Evolutionary conservation across 2,329 filamentous ascomycete species (phyloP).

Genomic region (Beauveria medogensis): DNA sequence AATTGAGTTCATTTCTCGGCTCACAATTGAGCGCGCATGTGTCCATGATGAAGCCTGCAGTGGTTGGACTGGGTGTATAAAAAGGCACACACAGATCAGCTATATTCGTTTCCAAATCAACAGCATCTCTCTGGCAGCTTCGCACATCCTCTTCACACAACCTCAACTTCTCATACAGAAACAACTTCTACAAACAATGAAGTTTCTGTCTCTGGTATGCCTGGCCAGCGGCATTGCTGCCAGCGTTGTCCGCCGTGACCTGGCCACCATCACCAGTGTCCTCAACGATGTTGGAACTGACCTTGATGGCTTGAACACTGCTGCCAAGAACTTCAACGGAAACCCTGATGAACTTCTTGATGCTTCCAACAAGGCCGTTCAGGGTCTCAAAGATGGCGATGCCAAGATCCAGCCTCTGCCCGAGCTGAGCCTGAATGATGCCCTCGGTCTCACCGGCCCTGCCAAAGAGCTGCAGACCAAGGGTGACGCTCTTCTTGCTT

Average conservation of each 20-base stretch:
- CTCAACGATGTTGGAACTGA: conserved; percentile 7
- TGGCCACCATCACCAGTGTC: conserved; percentile 12
- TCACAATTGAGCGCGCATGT: neutral
- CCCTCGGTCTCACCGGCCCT: conserved; percentile 14
- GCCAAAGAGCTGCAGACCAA: conserved; percentile 19
- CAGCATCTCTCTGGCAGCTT: neutral
- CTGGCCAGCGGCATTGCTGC: neutral
- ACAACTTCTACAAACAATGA: neutral
- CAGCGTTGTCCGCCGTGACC: conserved; percentile 12
- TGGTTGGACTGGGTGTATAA: neutral
- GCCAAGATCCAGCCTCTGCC: conserved; percentile 12
- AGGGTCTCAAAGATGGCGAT: conserved; percentile 15
- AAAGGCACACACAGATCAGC: neutral
- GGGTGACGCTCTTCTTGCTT: conserved; percentile 17
- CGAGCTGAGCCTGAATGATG: conserved; percentile 13
- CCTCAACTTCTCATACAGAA: neutral
- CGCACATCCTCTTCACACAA: neutral
- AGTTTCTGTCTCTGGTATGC: neutral
- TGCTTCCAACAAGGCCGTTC: conserved; percentile 17
- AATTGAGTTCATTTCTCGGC: neutral
- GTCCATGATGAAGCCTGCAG: neutral
- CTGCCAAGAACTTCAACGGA: conserved; percentile 19
- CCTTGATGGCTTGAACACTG: conserved; percentile 17
- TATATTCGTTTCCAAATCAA: neutral
- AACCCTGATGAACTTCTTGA: conserved; percentile 15